Evolutionary conservation across 169 alveolate genomes (phyloP), one percentile per base, ranked within the genome.

Genomic region (Eimeria falciformis): DNA sequence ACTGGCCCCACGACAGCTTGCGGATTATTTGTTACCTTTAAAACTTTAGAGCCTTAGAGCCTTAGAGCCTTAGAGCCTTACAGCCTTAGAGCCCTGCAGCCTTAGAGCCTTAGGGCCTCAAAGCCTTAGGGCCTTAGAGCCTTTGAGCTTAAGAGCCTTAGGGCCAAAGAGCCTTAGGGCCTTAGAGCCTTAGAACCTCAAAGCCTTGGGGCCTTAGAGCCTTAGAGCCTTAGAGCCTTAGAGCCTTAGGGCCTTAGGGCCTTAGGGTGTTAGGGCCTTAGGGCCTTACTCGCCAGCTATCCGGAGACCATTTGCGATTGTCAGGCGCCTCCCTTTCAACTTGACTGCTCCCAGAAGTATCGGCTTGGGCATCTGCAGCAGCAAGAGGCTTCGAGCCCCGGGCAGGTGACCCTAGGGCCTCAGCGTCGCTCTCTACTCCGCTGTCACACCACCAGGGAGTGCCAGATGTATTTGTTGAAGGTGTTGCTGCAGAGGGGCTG

Each of bases 401-500:
- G 5, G 75, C 45, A 40, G 37, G 75, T 14, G n/a, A 7, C 69
- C 69, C 69, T 58, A 29, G 23, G 69, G 69, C 69, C 75, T 62
- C 75, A 6, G 75, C 27, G 5, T 62, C 75, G 75, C 75, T 62
- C 11, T 62, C 75, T 62, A 14, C 27, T 1, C n/a, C 45, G 37
- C 75, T 33, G 11, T 17, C 33, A 62, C 5, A 14, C 17, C 1
- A n/a, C 18, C 75, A 40, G 11, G 75, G 75, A 14, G 75, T 62
- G 5, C 1, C 3, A 1, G 75, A 18, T 18, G 25, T 40, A 62
- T 33, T 40, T 11, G 75, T 62, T 5, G 75, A 62, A 17, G 75
- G 75, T 62, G 75, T 62, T 3, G 75, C n/a, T 33, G 27, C 75
- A 62, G 45, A 25, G 21, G 75, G 75, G 75, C 75, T 62, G 75